phyloP scores from a whole-genome alignment of 2,329 filamentous ascomycete genomes.

The Colletotrichum limetticola region DNA sequence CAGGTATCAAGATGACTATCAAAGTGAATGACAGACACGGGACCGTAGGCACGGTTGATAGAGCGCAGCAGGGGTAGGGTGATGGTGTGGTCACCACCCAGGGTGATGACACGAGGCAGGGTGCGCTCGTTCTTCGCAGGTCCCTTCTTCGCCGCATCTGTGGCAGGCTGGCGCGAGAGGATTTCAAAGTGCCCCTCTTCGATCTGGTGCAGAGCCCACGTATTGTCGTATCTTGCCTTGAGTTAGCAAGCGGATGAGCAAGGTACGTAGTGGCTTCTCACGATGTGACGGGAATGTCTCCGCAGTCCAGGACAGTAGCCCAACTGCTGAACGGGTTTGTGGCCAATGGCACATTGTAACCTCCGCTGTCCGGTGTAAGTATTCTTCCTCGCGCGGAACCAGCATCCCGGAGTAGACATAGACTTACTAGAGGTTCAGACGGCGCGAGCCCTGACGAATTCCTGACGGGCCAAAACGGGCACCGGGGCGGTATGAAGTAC shows the following conservation, averaged over 20 bases:
- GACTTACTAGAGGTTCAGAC: slow-evolving; percentile 86
- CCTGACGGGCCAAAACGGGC: slow-evolving; percentile 87
- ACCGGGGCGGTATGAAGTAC: slow-evolving; percentile 85
- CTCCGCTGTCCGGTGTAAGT: slow-evolving; percentile 70
- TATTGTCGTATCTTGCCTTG: slow-evolving; percentile 77
- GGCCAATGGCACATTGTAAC: slow-evolving; percentile 84
- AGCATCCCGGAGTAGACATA: slow-evolving; percentile 41
- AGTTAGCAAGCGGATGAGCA: not conserved
- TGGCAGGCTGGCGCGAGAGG: slow-evolving; percentile 76
- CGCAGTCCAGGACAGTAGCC: slow-evolving; percentile 84
- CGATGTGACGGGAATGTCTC: slow-evolving; percentile 87
- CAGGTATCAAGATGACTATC: slow-evolving; percentile 76
- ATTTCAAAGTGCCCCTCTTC: slow-evolving; percentile 85
- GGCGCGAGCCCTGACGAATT: slow-evolving; percentile 86
- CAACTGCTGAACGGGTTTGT: slow-evolving; percentile 86
- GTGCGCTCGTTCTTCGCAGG: slow-evolving; percentile 79
- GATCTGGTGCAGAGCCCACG: slow-evolving; percentile 84
- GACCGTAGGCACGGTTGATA: slow-evolving; percentile 70
- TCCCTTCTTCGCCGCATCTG: slow-evolving; percentile 73
- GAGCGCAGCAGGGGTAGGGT: slow-evolving; percentile 69
- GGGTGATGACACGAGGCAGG: slow-evolving; percentile 82
- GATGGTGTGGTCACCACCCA: slow-evolving; percentile 74
- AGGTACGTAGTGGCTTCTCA: slow-evolving; percentile 53
- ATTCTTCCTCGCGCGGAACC: slow-evolving; percentile 3
- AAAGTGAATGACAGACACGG: slow-evolving; percentile 71